A percentile compares a stretch with the other conserved stretches of the same genome.
Evolutionary conservation across 176 grass and related monocot genomes (phyloP).

Genomic region (Triticum timopheevii): DNA sequence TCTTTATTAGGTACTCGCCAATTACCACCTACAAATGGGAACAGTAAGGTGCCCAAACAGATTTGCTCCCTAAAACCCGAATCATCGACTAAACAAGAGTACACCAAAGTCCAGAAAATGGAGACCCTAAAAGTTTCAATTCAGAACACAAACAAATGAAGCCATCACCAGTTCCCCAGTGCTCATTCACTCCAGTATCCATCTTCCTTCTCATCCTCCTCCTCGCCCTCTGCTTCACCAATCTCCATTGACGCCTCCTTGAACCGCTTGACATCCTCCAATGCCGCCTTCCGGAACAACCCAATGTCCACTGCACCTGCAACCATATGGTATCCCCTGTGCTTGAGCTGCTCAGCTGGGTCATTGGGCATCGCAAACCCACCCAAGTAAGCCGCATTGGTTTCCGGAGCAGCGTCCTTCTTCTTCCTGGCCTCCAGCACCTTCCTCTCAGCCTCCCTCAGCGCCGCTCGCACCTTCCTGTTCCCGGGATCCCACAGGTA

Average conservation of each 20-base stretch:
- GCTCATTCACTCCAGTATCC: conserved; percentile 89
- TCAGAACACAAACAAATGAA: conserved; percentile 25
- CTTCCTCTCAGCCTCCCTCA: conserved; percentile 76
- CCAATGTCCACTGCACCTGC: conserved; percentile 67
- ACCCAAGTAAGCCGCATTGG: conserved; percentile 55
- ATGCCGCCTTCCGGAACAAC: conserved; percentile 59
- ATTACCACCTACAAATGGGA: conserved; percentile 26
- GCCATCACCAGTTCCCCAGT: not conserved
- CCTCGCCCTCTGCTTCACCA: conserved; percentile 49
- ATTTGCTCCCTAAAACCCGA: conserved; percentile 15
- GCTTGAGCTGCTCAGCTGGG: conserved; percentile 75
- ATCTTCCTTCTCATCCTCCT: conserved; percentile 36
- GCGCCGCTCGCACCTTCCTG: conserved; percentile 67
- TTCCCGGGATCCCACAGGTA: conserved; percentile 92
- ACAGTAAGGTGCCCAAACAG: conserved; percentile 28
- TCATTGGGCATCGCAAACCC: conserved; percentile 91
- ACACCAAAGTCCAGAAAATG: not conserved
- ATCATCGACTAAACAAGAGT: conserved; percentile 22
- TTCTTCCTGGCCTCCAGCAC: conserved; percentile 55
- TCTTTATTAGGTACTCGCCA: conserved; percentile 31
- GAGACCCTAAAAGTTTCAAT: conserved; percentile 9
- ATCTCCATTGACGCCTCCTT: conserved; percentile 59
- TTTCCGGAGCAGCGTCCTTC: not conserved
- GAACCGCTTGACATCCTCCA: conserved; percentile 75
- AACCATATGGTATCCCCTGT: conserved; percentile 94